Base-by-base conservation (phyloP, 139 green algal genomes). In the Trebouxia sp. region DNA sequence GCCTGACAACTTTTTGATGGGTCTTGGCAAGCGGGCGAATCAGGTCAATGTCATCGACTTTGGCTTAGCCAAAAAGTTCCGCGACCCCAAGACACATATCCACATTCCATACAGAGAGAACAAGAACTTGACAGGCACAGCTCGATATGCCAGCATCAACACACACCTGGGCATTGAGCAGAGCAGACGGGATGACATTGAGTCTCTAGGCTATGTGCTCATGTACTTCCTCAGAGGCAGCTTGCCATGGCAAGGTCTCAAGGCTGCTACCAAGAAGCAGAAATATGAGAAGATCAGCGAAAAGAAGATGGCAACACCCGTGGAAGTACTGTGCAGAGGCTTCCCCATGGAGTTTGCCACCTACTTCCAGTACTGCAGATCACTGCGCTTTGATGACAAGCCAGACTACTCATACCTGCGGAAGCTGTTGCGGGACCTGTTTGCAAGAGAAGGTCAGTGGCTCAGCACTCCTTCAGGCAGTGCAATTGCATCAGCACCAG, bases 281-380 rank as follows among this genome's bases (percentile, higher is more conserved):
- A 99, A 99, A 92, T 99, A 99, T 84, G 97, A 99, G 87, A 99
- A 99, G 89, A 99, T 99, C 90, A 98, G 93, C 76, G 97, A 99
- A 87, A 99, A 98, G 90, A 99, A 99, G 92, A 99, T 99, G 95
- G 94, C 90, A 38, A 99, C 97, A 12, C 96, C 96, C 75, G 97
- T 98, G 53, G 97, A 99, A 91, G 84, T 94, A 15, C 89, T 99
- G 15, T 99, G 96, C 91, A 98, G 98, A 88, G 95, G 93, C 65
- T 98, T 97, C 86, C 97, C 97, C 11, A 88, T 92, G 66, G 97
- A 98, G 91, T 98, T 99, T 84, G 92, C 96, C 30, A 96, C 95
- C 17, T 99, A 98, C 92, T 98, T 99, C 84, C 92, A 99, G 85
- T 97, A 98, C 82, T 94, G 93, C 86, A 93, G 97, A 42, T 97